These are phyloP conservation scores for Hymenoscyphus scutula DNA, from an alignment of 2,329 filamentous ascomycete species.

Conservation along the genomic window DNA sequence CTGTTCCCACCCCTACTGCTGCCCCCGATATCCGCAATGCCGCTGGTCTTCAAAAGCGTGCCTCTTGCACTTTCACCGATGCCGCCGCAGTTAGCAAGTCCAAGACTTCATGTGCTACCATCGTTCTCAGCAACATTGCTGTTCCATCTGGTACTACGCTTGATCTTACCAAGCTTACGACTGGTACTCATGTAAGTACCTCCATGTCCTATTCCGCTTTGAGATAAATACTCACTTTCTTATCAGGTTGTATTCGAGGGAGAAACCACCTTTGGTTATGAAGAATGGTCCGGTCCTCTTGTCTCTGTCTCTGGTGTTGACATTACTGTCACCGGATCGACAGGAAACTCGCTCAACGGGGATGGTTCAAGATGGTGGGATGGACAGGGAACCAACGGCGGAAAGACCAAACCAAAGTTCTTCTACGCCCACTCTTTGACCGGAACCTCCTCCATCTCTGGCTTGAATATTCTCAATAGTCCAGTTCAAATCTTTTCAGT, in stretches of 20 bases:
- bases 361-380: constrained; percentile 51
- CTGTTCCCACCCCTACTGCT: constrained; percentile 23
- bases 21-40: constrained; percentile 24
- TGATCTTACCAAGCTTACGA: constrained; percentile 51
- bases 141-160: constrained; percentile 58
- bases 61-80: constrained; percentile 53
- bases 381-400: constrained; percentile 55
- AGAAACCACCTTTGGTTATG: constrained; percentile 64
- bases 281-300: constrained; percentile 63
- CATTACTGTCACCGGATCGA: constrained; percentile 29
- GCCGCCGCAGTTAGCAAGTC: constrained; percentile 40
- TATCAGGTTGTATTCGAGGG: constrained; percentile 57
- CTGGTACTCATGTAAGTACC: constrained; percentile 40
- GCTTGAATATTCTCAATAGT: constrained; percentile 52
- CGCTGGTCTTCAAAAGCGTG: constrained; percentile 19
- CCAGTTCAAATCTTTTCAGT: constrained; percentile 53
- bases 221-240: constrained; percentile 3
- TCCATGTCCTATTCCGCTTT: not conserved
- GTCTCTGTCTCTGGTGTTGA: constrained; percentile 41
- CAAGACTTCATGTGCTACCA: constrained; percentile 51
- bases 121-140: constrained; percentile 50
- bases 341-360: constrained; percentile 48
- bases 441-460: constrained; percentile 47
- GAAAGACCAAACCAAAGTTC: constrained; percentile 63
- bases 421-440: constrained; percentile 54